These are phyloP conservation scores for Lepidopterella palustris DNA, from an alignment of 495 filamentous ascomycete species.

Conservation along the genomic window DNA sequence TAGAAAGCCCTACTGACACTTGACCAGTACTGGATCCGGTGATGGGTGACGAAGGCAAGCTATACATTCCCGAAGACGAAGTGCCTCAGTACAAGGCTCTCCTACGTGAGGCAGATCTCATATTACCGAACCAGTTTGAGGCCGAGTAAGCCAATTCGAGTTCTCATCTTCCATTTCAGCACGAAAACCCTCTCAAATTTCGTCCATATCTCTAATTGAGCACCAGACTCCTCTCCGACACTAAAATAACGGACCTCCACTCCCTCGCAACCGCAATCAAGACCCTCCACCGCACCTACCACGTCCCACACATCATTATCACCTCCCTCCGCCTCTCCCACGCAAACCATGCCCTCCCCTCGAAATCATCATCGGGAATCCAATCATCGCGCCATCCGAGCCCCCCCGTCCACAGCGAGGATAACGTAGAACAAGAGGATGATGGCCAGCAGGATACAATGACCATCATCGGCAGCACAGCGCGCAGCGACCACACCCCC, in stretches of 20 bases:
- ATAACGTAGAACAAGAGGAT: neutral
- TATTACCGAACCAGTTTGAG: conserved; percentile 95
- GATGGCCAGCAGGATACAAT: conserved; percentile 41
- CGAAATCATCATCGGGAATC: conserved; percentile 35
- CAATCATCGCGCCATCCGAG: conserved; percentile 20
- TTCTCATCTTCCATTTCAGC: neutral
- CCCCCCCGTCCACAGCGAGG: neutral
- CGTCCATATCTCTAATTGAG: neutral
- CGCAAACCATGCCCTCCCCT: conserved; percentile 33
- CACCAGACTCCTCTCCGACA: conserved; percentile 67
- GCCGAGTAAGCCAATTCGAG: conserved; percentile 70
- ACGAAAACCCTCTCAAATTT: conserved; percentile 1
- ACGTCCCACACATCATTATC: conserved; percentile 83
- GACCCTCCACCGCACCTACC: conserved; percentile 67
- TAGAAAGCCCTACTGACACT: conserved; percentile 4
- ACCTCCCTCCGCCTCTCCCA: conserved; percentile 63
- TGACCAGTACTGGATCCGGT: conserved; percentile 80
- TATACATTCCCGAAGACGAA: conserved; percentile 86
- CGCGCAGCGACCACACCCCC: conserved; percentile 51
- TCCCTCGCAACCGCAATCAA: conserved; percentile 67
- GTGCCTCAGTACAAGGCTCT: conserved; percentile 83
- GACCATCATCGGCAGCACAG: conserved; percentile 73
- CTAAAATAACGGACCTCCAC: conserved; percentile 68
- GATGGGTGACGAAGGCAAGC: conserved; percentile 88
- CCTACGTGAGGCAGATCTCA: conserved; percentile 75